Base-by-base conservation (phyloP, 2,329 filamentous ascomycete species). In the Sporothrix mexicana region DNA sequence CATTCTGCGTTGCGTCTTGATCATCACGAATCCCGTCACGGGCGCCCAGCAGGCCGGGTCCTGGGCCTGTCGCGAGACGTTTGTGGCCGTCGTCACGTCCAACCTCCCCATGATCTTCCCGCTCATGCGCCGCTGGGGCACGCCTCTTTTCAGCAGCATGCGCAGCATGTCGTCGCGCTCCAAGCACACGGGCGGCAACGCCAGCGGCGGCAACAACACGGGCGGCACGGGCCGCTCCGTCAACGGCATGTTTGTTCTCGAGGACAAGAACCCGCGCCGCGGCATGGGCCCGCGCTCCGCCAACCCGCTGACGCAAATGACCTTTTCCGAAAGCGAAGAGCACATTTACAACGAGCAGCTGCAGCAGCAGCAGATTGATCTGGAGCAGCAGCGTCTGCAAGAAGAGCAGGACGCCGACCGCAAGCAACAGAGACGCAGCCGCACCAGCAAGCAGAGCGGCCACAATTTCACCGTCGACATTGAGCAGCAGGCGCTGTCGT, bases 1-100 rank as follows among this genome's bases (percentile, higher is more conserved):
- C 3, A 84, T 88, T 72, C 79, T 90, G 9, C 86, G 88, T 57
- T 86, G 85, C 70, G 82, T 87, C 4, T 78, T 87, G 7, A 87
- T 88, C 64, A 72, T 87, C 41, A 83, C 77, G 0, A 80, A 83
- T 74, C 79, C 79, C 20, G 61, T 80, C 43, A 79, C 80, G 45
- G 81, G 81, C 45, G 81, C 81, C 20, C 78, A 82, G 61, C 76
- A 81, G 30, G 78, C 79, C 68, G 82, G 81, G 5, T 80, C 80
- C 17, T 84, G 83, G 83, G 82, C 81, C 20, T 73, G 73, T 17
- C 76, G 77, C 62, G 77, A 77, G 73, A 77, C 77, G 1, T 77
- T 77, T 72, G 75, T 77, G 20, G 77, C 76, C 51, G 76, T 77
- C 64, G 72, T 77, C 25, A 77, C 76, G 5, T 76, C 77, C 61